Evolutionary conservation across 371 early-diverging fungal genomes (phyloP), one percentile per base, ranked within the genome.

Genomic region (Batkoa obscura): DNA sequence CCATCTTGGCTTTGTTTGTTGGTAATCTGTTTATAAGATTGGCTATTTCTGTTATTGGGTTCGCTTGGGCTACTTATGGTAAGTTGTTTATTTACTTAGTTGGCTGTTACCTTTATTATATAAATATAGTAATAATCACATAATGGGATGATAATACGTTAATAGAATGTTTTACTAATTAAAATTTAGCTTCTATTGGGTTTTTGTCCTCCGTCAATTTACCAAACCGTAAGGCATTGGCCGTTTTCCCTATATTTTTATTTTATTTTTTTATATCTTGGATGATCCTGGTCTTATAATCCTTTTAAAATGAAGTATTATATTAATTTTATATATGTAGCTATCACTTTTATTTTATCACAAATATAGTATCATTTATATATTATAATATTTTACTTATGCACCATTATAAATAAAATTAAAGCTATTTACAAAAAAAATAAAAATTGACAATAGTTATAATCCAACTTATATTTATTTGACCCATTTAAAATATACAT

Each of bases 251-350:
- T 42, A 76, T 94, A 37, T 83, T 82, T 60, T 69, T 94, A 59
- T 94, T 94, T 59, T 94, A 90, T 64, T 88, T 91, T 51, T 70
- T 85, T 59, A 83, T 94, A 62, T 81, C 79, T 12, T 94, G 93
- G 93, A 77, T 92, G 70, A 81, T 91, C 43, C 66, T 83, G 39
- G 79, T 86, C 17, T 76, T 78, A 46, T 79, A 66, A 65, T 48
- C 15, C n/a, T n/a, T n/a, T n/a, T n/a, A n/a, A n/a, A n/a, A n/a
- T n/a, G n/a, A 49, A 9, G 5, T 47, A 6, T 51, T 34, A 51
- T 33, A 35, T 5, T 51, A 5, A 47, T 47, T 39, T 39, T 6
- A 39, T 39, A 39, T 39, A 39, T 39, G 12, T 12, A 39, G n/a
- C n/a, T n/a, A n/a, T n/a, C n/a, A n/a, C n/a, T n/a, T n/a, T n/a